Conservation (phyloP, 2,329 filamentous ascomycete species). For the Cercospora nicotianae region DNA sequence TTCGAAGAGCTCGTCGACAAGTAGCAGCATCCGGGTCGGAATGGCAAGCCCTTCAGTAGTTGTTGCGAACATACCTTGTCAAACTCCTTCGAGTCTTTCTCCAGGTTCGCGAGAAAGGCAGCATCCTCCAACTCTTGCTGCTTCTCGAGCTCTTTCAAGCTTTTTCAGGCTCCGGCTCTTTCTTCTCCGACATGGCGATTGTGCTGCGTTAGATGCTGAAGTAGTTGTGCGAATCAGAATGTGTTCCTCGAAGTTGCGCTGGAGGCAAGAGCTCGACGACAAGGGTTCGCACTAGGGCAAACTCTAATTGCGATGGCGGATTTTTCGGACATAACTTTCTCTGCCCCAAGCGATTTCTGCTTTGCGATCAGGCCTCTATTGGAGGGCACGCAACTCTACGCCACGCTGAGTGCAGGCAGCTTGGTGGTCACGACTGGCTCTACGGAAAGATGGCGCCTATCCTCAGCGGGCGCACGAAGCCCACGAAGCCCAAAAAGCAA, state of each 20-base stretch:
- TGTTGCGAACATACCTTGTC: constrained; percentile 65
- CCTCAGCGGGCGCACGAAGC: constrained; percentile 47
- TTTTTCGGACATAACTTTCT: constrained; percentile 18
- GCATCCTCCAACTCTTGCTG: constrained; percentile 53
- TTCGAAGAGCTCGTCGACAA: not conserved
- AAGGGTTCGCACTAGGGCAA: constrained; percentile 14
- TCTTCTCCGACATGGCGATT: constrained; percentile 9
- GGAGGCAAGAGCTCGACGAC: not conserved
- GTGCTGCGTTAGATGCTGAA: not conserved
- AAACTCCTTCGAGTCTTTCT: constrained; percentile 84
- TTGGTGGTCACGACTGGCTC: not conserved
- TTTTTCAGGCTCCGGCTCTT: constrained; percentile 29
- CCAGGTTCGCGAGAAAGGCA: constrained; percentile 77
- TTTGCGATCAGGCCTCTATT: not conserved
- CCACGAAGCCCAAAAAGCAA: constrained; percentile 59
- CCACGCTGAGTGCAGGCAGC: not conserved
- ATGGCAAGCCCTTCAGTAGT: not conserved
- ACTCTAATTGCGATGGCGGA: constrained; percentile 11
- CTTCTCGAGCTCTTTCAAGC: constrained; percentile 34
- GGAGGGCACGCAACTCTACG: not conserved
- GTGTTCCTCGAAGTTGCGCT: not conserved
- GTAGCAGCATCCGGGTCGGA: not conserved
- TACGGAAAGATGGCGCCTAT: constrained; percentile 25
- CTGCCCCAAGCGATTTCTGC: not conserved
- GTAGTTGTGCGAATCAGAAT: not conserved